Percentiles rank a stretch among this genome's conserved stretches.
phyloP scores from a whole-genome alignment of 176 grass and related monocot genomes.

The Saccharum officinarum region DNA sequence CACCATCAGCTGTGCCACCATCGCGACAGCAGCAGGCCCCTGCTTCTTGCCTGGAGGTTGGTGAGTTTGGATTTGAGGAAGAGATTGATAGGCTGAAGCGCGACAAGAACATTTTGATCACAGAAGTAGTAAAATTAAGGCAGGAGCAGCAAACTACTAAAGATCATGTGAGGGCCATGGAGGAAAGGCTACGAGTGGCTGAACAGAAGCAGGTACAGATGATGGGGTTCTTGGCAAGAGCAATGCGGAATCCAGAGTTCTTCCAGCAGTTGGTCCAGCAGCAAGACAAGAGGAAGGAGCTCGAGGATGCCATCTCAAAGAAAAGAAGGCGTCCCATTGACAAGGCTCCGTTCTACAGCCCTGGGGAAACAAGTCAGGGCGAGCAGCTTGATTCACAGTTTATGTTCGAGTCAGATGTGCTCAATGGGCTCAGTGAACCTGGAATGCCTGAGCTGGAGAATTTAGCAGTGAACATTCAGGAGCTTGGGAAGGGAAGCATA shows the following conservation, averaged over 20 bases:
- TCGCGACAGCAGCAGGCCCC: constrained; percentile 46
- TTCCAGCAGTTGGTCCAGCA: constrained; percentile 70
- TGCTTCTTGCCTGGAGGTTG: constrained; percentile 63
- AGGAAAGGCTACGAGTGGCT: constrained; percentile 52
- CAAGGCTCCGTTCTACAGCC: constrained; percentile 35
- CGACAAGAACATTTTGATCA: constrained; percentile 74
- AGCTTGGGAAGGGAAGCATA: constrained; percentile 19
- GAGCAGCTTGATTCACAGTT: constrained; percentile 40
- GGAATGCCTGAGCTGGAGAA: constrained; percentile 33
- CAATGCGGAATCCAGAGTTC: constrained; percentile 73
- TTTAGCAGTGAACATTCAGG: constrained; percentile 41
- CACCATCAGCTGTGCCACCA: constrained; percentile 23
- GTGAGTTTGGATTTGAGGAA: constrained; percentile 76
- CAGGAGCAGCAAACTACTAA: constrained; percentile 72
- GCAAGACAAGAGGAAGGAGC: constrained; percentile 77
- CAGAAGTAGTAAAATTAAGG: constrained; percentile 84
- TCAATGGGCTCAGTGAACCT: constrained; percentile 27
- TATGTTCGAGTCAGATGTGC: constrained; percentile 35
- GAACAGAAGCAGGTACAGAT: constrained; percentile 82
- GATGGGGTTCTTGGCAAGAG: constrained; percentile 83
- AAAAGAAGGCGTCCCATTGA: constrained; percentile 78
- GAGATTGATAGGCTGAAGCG: constrained; percentile 75
- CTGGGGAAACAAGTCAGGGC: constrained; percentile 25
- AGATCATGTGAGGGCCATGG: constrained; percentile 68
- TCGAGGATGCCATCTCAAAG: constrained; percentile 83